Base-by-base conservation (phyloP, 2,329 filamentous ascomycete genomes). In the Colletotrichum spinosum region DNA sequence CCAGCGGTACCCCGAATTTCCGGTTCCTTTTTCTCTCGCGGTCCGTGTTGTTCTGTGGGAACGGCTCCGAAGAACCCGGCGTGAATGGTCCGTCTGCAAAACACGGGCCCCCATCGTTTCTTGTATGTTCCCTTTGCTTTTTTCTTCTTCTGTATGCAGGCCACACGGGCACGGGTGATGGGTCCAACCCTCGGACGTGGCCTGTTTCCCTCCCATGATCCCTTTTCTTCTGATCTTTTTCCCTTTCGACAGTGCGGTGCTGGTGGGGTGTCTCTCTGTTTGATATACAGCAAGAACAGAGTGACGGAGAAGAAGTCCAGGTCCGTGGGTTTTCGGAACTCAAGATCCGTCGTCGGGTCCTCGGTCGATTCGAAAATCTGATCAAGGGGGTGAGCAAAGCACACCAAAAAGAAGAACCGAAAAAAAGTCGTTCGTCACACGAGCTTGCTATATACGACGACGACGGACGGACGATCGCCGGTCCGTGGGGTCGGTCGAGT, bases 41-140 rank as follows among this genome's bases (percentile, higher is more conserved):
- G 55, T 37, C 46, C 55, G 46, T 50, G 55, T 57, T n/a, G 25
- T 25, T 25, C 4, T 25, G 25, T 25, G 4, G 25, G 25, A 42
- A 51, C 55, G 55, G 55, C 46, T 51, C 55, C 55, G 55, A 58
- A 58, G 17, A 33, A 41, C 10, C 55, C 33, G 55, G n/a, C 25
- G 25, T 50, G 9, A 37, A 8, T 58, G 55, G 45, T 8, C 45
- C 17, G 54, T n/a, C 25, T 4, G 25, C 25, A 25, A 25, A 25
- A 25, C 25, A 25, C 25, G 25, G 25, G 4, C 25, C 25, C 25
- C 25, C 25, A 25, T 25, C 25, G 25, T 25, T 25, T 25, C 25
- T 25, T 25, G 17, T 17, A 17, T 25, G 4, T 25, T 25, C 25
- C 25, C 25, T 25, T 25, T 25, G 25, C 25, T 25, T 4, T 25